Percentiles rank a stretch among this genome's conserved stretches.
Conservation (phyloP, 129 eudicot genomes). For the Pittosporum tobira region DNA sequence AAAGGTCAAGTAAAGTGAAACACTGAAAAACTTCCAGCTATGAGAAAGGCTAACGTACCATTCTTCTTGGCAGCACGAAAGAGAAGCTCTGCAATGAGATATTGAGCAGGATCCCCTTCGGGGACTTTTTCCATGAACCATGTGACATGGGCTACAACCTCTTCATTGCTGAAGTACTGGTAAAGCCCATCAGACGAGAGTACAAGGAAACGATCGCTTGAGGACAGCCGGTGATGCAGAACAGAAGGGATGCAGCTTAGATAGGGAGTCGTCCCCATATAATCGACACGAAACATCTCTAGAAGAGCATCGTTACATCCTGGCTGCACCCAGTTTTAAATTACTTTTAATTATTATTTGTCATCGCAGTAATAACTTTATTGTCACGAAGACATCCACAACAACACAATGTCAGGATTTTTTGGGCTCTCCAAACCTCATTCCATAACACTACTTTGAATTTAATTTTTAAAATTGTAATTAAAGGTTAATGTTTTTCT, state of each 20-base stretch:
- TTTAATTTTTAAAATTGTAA: too few species aligned
- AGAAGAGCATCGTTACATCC: slow-evolving; percentile 12
- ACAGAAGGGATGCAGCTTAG: slow-evolving; percentile 14
- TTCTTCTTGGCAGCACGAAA: slow-evolving; percentile 19
- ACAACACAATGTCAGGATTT: not conserved
- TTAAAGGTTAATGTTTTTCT: too few species aligned
- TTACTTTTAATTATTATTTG: not conserved
- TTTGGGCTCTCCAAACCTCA: not conserved
- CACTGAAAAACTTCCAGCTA: not conserved
- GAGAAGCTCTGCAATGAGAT: slow-evolving; percentile 17
- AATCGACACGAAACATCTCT: slow-evolving; percentile 13
- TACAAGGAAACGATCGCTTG: slow-evolving; percentile 10
- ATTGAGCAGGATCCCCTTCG: slow-evolving; percentile 16
- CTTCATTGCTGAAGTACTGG: slow-evolving; percentile 17
- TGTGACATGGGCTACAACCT: slow-evolving; percentile 14
- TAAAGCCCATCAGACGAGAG: slow-evolving; percentile 15
- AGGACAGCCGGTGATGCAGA: slow-evolving; percentile 12
- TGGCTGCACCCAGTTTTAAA: slow-evolving; percentile 7
- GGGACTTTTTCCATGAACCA: slow-evolving; percentile 19
- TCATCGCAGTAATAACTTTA: not conserved
- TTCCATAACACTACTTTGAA: not conserved
- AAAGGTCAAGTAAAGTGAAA: too few species aligned
- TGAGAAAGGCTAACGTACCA: slow-evolving; percentile 5
- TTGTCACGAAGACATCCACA: not conserved
- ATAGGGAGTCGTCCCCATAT: slow-evolving; percentile 13